Percentiles rank a stretch among this genome's conserved stretches.
phyloP scores from a whole-genome alignment of 2,329 filamentous ascomycete genomes.

The Aspergillus candidus region DNA sequence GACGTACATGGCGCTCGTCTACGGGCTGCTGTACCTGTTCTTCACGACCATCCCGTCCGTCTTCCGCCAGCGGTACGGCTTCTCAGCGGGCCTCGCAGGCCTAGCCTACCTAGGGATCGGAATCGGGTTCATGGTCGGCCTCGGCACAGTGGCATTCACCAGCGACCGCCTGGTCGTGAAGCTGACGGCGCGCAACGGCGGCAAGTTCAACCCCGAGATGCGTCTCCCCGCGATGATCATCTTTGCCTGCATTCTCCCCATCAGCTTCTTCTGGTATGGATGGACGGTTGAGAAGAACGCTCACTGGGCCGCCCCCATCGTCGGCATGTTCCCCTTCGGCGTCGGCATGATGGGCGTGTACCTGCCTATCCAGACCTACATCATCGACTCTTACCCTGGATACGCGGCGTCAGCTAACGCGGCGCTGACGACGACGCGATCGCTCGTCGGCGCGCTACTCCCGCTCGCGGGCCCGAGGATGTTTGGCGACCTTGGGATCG shows the following conservation, averaged over 20 bases:
- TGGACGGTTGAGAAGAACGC: constrained; percentile 49
- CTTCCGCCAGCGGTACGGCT: constrained; percentile 45
- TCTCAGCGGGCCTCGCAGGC: constrained; percentile 44
- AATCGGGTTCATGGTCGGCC: constrained; percentile 36
- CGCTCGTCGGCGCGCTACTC: constrained; percentile 51
- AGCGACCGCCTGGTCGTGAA: constrained; percentile 30
- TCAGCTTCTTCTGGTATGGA: constrained; percentile 54
- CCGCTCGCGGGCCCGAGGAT: constrained; percentile 53
- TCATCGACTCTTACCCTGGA: constrained; percentile 51
- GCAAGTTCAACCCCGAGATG: constrained; percentile 42
- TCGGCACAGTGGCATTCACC: constrained; percentile 31
- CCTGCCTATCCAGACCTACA: constrained; percentile 54
- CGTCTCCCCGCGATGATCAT: constrained; percentile 52
- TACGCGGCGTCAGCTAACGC: constrained; percentile 47
- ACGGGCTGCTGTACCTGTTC: constrained; percentile 53
- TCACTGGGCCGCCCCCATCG: constrained; percentile 57
- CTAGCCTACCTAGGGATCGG: constrained; percentile 46
- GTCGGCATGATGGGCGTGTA: constrained; percentile 53
- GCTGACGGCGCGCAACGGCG: constrained; percentile 32
- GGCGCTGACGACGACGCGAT: constrained; percentile 50
- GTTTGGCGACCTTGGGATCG: constrained; percentile 41
- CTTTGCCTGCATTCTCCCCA: constrained; percentile 48
- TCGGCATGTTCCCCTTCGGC: constrained; percentile 52
- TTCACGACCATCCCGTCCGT: constrained; percentile 50
- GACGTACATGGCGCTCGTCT: constrained; percentile 47